Percentiles rank a stretch among this genome's conserved stretches.
Conservation (phyloP, 345 rosid species). For the Salix exigua region DNA sequence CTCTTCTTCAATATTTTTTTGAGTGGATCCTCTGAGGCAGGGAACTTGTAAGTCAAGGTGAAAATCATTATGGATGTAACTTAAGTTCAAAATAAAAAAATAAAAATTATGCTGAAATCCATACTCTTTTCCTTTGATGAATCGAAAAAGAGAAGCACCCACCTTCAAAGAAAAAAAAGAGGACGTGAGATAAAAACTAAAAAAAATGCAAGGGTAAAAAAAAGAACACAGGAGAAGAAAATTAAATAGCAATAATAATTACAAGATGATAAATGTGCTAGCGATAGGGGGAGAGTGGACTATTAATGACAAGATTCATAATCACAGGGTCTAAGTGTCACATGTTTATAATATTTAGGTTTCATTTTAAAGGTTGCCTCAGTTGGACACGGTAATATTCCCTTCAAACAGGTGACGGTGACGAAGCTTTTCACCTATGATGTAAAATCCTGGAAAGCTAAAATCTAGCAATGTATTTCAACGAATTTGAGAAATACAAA, state of each 20-base stretch:
- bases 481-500: not conserved
- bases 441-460: not conserved
- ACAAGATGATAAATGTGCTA: not conserved
- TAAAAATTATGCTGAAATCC: slow-evolving; percentile 20
- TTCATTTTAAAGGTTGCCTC: not conserved
- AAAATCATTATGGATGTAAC: slow-evolving; percentile 6
- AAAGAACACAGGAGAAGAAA: not conserved
- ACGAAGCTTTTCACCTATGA: not conserved
- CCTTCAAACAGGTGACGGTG: not conserved
- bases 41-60: slow-evolving; percentile 15
- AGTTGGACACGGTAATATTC: not conserved
- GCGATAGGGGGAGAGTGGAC: not conserved
- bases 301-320: not conserved
- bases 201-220: too few species aligned
- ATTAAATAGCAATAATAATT: not conserved
- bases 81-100: not conserved
- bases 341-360: not conserved
- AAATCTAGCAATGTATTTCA: not conserved
- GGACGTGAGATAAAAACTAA: not conserved
- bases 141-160: slow-evolving; percentile 74
- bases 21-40: slow-evolving; percentile 56
- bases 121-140: slow-evolving; percentile 74
- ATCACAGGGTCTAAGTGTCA: not conserved
- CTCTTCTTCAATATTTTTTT: slow-evolving; percentile 67
- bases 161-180: slow-evolving; percentile 43